Base-by-base conservation (phyloP, 352 stramenopile species). In the Pythium insidiosum region DNA sequence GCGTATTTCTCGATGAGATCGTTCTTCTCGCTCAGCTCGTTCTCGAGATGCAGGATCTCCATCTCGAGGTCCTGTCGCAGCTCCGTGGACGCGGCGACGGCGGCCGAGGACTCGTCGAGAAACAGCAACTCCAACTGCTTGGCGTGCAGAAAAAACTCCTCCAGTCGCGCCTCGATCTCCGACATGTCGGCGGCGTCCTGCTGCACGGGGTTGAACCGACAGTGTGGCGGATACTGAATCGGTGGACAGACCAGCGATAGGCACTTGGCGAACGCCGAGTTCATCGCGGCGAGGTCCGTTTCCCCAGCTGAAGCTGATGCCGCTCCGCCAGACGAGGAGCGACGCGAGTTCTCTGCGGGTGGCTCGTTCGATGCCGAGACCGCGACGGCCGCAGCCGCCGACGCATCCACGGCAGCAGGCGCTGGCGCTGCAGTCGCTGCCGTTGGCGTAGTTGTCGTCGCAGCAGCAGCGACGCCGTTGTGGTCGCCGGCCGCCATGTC, bases 1-100 rank as follows among this genome's bases (percentile, higher is more conserved):
- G 59, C 63, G 58, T 91, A 91, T 49, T 91, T 91, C 15, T 91
- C 78, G 31, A 91, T 80, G 38, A 91, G 47, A 30, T 91, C 78
- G 61, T 85, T 87, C 58, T 91, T 91, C 62, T 91, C 78, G 7
- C 53, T 68, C 41, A 91, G 53, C 43, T 91, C 78, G 38, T 63
- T 64, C 49, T 91, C 78, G 6, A 91, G 53, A 41, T 83, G 68
- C 31, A 80, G 50, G 34, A 91, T 81, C 63, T 91, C 78, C 25
- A 72, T 55, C 58, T 88, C 78, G 30, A 91, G 55, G 19, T 88
- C 76, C 53, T 62, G 65, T 37, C 60, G 61, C 28, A 70, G 53
- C 21, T 47, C 19, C 2, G 56, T 52, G 3, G 19, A 25, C 11
- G 29, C 31, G 46, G 39, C 21, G n/a, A 4, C 39, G 5, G 5